Evolutionary conservation across 2,329 filamentous ascomycete genomes (phyloP).

Genomic region (Aspergillus ustus): DNA sequence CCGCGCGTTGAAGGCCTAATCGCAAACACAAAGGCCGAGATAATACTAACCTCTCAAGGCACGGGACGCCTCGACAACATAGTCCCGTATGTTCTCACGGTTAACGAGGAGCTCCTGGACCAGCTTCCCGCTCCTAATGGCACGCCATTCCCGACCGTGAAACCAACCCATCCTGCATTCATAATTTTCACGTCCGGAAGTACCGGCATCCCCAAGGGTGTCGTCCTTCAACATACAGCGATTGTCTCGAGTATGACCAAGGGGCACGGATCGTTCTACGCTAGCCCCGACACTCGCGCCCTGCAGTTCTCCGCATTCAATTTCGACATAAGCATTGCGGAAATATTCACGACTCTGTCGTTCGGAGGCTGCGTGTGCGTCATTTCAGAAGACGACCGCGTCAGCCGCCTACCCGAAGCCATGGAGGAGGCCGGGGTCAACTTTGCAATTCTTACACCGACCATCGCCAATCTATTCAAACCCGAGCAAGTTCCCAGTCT

Average conservation of each 20-base stretch:
- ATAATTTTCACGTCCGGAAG: slow-evolving; percentile 52
- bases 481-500: slow-evolving; percentile 24
- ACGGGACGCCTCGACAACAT: background rate
- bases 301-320: slow-evolving; percentile 25
- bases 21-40: background rate
- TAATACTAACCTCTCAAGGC: slow-evolving; percentile 1
- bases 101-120: background rate
- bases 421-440: slow-evolving; percentile 20
- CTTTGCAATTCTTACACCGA: slow-evolving; percentile 25
- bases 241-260: slow-evolving; percentile 7
- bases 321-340: slow-evolving; percentile 24
- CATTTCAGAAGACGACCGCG: slow-evolving; percentile 16
- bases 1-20: slow-evolving; percentile 27
- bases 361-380: slow-evolving; percentile 24
- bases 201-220: slow-evolving; percentile 51
- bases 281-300: slow-evolving; percentile 3
- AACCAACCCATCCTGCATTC: slow-evolving; percentile 33
- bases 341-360: slow-evolving; percentile 23
- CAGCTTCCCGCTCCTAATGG: background rate
- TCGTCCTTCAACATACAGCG: slow-evolving; percentile 35
- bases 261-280: slow-evolving; percentile 7
- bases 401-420: slow-evolving; percentile 9
- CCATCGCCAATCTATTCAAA: slow-evolving; percentile 23
- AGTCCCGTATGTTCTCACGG: background rate
- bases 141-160: background rate